phyloP scores from a whole-genome alignment of 257 asterid species.

The Phtheirospermum japonicum region DNA sequence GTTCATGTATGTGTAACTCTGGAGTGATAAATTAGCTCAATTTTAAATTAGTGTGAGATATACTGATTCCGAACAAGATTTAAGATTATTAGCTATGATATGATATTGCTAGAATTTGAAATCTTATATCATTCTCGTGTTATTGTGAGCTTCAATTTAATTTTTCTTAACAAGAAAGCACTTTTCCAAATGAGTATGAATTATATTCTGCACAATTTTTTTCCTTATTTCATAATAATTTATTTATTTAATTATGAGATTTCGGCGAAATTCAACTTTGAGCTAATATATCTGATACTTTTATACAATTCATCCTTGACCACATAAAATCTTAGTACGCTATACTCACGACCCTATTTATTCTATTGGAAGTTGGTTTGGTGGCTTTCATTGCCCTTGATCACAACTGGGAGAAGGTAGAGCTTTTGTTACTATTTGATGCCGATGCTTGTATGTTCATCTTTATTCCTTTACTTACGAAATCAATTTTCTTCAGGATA shows the following conservation, averaged over 20 bases:
- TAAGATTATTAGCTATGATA: background rate
- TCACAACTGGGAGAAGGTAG: constrained; percentile 51
- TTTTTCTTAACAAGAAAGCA: background rate
- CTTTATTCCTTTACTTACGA: constrained; percentile 23
- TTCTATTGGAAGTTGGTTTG: constrained; percentile 60
- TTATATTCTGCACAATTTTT: no score
- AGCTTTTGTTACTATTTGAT: constrained; percentile 12
- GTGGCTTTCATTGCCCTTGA: constrained; percentile 57
- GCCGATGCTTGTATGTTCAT: constrained; percentile 15
- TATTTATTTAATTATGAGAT: no score
- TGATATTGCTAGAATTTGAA: no score
- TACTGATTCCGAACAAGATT: background rate
- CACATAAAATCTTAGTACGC: constrained; percentile 49
- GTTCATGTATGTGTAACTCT: background rate
- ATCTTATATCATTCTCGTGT: background rate
- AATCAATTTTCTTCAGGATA: constrained; percentile 45
- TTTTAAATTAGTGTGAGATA: constrained; percentile 8
- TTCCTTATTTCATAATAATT: no score
- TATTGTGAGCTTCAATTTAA: constrained; percentile 18
- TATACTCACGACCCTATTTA: constrained; percentile 45
- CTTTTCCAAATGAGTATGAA: no score
- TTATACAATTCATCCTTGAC: constrained; percentile 43
- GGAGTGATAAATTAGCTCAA: constrained; percentile 5
- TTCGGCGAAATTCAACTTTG: background rate
- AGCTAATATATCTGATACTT: background rate